A percentile compares a stretch with the other conserved stretches of the same genome.
Conservation (phyloP, 2,329 filamentous ascomycete genomes). For the Venturia carpophila region DNA sequence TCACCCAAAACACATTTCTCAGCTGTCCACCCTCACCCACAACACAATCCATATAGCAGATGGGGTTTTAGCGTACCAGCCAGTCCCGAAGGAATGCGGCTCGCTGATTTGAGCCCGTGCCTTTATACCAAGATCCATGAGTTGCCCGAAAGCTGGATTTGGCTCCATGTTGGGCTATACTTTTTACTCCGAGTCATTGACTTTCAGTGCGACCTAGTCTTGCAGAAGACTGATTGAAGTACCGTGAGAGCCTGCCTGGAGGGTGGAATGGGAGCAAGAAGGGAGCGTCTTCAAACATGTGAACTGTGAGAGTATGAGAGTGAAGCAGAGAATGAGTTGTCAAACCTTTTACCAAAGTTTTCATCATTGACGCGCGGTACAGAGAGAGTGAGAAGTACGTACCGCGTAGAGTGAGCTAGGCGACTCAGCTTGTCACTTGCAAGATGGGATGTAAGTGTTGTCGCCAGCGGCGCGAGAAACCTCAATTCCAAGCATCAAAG, state of each 20-base stretch:
- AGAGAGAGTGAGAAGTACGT: not conserved
- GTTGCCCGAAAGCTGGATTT: slow-evolving; percentile 10
- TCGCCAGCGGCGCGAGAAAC: not conserved
- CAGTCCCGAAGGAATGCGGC: slow-evolving; percentile 1
- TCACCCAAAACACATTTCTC: slow-evolving; percentile 6
- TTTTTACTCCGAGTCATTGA: not conserved
- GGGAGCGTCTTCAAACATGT: slow-evolving; percentile 6
- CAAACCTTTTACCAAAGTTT: slow-evolving; percentile 8
- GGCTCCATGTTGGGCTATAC: slow-evolving; percentile 4
- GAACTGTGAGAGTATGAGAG: not conserved
- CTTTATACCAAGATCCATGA: slow-evolving; percentile 11
- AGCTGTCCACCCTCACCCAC: slow-evolving; percentile 1
- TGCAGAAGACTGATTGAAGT: slow-evolving; percentile 2
- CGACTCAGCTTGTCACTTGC: not conserved
- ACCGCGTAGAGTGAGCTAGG: not conserved
- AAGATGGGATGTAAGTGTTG: not conserved
- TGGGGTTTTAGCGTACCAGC: slow-evolving; percentile 4
- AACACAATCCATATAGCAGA: slow-evolving; percentile 11
- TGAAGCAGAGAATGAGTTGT: slow-evolving; percentile 8
- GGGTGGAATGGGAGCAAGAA: not conserved
- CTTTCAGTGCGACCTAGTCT: slow-evolving; percentile 4
- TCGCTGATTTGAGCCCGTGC: not conserved
- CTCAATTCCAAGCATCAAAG: too few relatives aligned
- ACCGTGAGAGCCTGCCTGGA: slow-evolving; percentile 11
- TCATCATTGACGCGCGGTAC: slow-evolving; percentile 1